Conservation (phyloP, 768 basidiomycete species). For the Macrolepiota albuminosa region DNA sequence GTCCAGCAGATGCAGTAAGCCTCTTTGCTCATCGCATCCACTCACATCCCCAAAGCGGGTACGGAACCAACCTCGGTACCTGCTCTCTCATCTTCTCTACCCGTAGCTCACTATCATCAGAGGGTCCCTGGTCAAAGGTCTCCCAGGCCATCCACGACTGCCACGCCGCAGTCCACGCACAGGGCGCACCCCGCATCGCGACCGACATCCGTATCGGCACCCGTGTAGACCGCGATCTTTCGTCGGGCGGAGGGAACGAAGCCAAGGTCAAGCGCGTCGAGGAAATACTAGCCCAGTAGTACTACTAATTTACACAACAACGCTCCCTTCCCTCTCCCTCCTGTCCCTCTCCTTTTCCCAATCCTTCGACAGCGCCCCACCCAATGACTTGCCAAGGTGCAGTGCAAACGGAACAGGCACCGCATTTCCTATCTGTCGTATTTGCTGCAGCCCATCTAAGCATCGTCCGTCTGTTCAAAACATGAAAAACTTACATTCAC, state of each 20-base stretch:
- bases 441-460: slow-evolving; percentile 43
- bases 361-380: slow-evolving; percentile 37
- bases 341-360: slow-evolving; percentile 43
- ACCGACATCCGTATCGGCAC: slow-evolving; percentile 97
- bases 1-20: slow-evolving; percentile 57
- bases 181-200: slow-evolving; percentile 71
- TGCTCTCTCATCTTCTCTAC: not conserved
- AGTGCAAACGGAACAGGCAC: slow-evolving; percentile 68
- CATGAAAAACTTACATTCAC: slow-evolving; percentile 43
- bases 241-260: slow-evolving; percentile 67
- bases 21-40: not conserved
- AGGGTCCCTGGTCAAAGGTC: slow-evolving; percentile 86
- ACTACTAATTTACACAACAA: slow-evolving; percentile 24
- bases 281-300: slow-evolving; percentile 53
- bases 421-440: slow-evolving; percentile 76
- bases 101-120: slow-evolving; percentile 24
- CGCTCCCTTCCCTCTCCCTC: slow-evolving; percentile 40
- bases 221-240: slow-evolving; percentile 62
- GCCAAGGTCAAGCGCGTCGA: slow-evolving; percentile 78
- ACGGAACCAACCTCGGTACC: slow-evolving; percentile 84
- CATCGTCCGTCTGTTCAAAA: not conserved
- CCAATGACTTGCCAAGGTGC: slow-evolving; percentile 51
- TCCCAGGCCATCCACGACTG: slow-evolving; percentile 87
- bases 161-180: slow-evolving; percentile 79
- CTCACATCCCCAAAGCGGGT: slow-evolving; percentile 51